phyloP scores from a whole-genome alignment of 345 rosid species.

The Psidium friedrichsthalianum region DNA sequence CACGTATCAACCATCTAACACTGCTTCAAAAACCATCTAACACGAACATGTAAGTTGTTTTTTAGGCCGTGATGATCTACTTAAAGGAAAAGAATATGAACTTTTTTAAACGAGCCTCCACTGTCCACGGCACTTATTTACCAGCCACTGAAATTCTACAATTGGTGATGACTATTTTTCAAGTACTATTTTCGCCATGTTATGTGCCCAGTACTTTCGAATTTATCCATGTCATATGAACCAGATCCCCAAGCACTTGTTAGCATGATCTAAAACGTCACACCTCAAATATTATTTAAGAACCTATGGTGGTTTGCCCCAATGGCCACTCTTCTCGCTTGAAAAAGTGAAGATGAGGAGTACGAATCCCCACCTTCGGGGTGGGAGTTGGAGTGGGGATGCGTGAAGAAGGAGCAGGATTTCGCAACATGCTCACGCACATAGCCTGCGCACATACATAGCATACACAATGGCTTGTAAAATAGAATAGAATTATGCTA shows the following conservation, averaged over 20 bases:
- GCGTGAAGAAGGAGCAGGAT: no score
- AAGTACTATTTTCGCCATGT: not conserved
- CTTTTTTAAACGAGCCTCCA: not conserved
- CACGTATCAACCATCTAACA: not conserved
- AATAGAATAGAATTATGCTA: no score
- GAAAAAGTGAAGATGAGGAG: no score
- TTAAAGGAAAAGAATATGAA: not conserved
- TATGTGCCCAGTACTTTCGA: not conserved
- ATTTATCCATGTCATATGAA: not conserved
- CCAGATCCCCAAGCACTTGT: not conserved
- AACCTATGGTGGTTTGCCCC: no score
- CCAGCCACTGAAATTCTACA: not conserved
- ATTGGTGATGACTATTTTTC: not conserved
- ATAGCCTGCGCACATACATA: no score
- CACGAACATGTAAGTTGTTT: not conserved
- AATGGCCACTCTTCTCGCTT: no score
- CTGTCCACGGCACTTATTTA: not conserved
- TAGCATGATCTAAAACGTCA: not conserved
- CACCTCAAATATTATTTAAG: no score
- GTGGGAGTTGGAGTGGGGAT: no score
- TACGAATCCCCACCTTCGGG: no score
- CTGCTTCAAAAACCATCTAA: no score
- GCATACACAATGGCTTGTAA: no score
- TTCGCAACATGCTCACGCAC: no score
- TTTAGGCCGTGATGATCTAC: not conserved